phyloP scores from a whole-genome alignment of 2,329 filamentous ascomycete species.

The Colletotrichum sp. region DNA sequence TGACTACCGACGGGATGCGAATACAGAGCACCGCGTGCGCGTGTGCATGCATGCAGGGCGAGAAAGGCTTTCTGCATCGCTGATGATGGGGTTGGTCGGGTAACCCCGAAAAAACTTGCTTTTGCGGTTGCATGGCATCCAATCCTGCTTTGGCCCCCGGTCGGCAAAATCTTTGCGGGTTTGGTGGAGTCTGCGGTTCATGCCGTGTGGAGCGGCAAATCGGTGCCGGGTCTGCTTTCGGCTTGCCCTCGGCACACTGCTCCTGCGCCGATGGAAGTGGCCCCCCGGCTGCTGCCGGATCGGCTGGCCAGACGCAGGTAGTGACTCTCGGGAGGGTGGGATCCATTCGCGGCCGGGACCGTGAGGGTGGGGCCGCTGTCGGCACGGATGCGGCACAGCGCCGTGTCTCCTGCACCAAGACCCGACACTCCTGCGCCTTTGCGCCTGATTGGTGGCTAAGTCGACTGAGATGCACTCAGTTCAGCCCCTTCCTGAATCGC shows the following conservation, averaged over 20 bases:
- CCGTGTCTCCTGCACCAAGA: neutral
- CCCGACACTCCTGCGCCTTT: neutral
- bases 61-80: neutral
- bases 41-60: neutral
- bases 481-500: neutral
- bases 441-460: neutral
- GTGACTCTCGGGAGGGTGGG: neutral
- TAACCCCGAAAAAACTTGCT: neutral
- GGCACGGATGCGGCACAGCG: neutral
- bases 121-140: neutral
- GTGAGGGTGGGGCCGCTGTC: neutral
- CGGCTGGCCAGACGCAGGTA: neutral
- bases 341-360: neutral
- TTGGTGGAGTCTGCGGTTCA: neutral
- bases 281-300: neutral
- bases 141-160: neutral
- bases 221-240: accelerated
- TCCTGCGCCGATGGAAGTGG: accelerated
- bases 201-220: neutral
- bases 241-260: accelerated
- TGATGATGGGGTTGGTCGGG: neutral
- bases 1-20: neutral
- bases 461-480: accelerated
- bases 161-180: neutral
- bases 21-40: neutral